Conservation (phyloP, 495 filamentous ascomycete species). For the Bacidia rubella region DNA sequence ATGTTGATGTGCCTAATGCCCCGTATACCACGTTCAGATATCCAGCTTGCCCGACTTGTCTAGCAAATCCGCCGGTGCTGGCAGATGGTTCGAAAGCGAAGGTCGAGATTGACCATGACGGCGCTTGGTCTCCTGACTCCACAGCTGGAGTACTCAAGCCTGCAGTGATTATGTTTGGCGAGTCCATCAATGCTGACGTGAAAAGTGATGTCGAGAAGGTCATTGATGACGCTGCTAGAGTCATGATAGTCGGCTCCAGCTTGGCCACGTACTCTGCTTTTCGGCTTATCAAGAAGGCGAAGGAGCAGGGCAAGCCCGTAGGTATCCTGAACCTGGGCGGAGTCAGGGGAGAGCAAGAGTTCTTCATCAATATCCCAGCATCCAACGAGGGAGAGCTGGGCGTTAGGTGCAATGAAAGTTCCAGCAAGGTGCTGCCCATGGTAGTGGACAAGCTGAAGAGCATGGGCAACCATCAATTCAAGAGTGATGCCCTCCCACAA, state of each 20-base stretch:
- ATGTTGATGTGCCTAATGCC: constrained; percentile 79
- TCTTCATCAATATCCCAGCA: constrained; percentile 42
- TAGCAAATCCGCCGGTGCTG: constrained; percentile 47
- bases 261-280: constrained; percentile 92
- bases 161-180: constrained; percentile 89
- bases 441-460: constrained; percentile 28
- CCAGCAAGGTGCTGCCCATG: constrained; percentile 39
- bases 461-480: not conserved
- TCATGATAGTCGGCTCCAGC: constrained; percentile 77
- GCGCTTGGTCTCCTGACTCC: constrained; percentile 58
- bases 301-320: constrained; percentile 69
- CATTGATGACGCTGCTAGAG: constrained; percentile 56
- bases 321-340: constrained; percentile 75
- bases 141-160: constrained; percentile 79
- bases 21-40: constrained; percentile 86
- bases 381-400: constrained; percentile 34
- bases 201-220: constrained; percentile 67
- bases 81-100: constrained; percentile 40
- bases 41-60: constrained; percentile 73
- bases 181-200: constrained; percentile 54
- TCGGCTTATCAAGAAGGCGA: constrained; percentile 72
- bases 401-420: constrained; percentile 37
- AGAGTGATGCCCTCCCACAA: not conserved
- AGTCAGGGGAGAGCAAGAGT: constrained; percentile 60
- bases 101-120: constrained; percentile 66